Percentiles rank a stretch among this genome's conserved stretches.
phyloP scores from a whole-genome alignment of 108 stramenopile species.

The Cylindrotheca closterium region DNA sequence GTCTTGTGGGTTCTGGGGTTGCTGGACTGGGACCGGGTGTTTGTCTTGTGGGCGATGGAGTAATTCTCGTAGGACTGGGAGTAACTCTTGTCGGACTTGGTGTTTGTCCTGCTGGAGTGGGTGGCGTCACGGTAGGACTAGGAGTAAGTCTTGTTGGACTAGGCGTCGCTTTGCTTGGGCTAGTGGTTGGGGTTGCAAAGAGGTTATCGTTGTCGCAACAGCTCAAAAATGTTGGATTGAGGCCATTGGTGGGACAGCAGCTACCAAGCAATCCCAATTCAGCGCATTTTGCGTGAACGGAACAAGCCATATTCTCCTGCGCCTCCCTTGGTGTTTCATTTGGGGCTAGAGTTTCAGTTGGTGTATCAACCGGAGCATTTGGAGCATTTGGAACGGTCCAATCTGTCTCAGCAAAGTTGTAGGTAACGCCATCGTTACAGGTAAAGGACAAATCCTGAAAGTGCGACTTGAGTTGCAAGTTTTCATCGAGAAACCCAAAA shows the following conservation, averaged over 20 bases:
- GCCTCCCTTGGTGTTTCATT: neutral
- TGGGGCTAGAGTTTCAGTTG: neutral
- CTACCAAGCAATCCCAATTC: neutral
- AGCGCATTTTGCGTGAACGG: too few species aligned
- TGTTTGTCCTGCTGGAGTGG: too few species aligned
- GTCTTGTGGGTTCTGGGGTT: neutral
- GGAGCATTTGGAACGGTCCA: constrained; percentile 5
- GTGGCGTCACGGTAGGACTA: too few species aligned
- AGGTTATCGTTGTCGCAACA: neutral
- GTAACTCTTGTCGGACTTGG: too few species aligned
- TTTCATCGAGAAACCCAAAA: constrained; percentile 26
- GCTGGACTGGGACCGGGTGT: neutral
- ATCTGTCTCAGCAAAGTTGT: constrained; percentile 29
- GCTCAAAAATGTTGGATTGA: neutral
- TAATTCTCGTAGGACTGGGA: neutral
- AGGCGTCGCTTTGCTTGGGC: too few species aligned
- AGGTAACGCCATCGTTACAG: constrained; percentile 18
- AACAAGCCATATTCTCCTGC: neutral
- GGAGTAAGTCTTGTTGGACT: too few species aligned
- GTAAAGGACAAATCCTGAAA: constrained; percentile 22
- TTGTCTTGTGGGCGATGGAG: neutral
- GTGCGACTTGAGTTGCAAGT: constrained; percentile 21
- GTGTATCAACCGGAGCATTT: neutral
- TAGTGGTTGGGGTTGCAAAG: too few species aligned
- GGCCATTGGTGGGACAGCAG: neutral